Evolutionary conservation across 106 monocot genomes (phyloP).

Genomic region (Dendrobium catenatum): DNA sequence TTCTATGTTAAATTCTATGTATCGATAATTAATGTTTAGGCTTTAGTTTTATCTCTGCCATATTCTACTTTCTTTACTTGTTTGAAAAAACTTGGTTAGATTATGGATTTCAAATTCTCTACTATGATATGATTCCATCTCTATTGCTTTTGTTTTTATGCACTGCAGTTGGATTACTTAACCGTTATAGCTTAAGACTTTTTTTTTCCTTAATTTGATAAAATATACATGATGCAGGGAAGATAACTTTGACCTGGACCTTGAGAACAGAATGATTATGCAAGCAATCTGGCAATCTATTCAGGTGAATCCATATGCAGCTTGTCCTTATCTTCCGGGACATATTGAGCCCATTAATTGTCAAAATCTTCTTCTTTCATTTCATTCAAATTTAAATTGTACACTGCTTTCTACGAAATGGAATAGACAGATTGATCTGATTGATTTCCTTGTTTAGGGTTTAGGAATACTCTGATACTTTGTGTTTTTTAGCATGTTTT

Average conservation of each 20-base stretch:
- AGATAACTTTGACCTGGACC: conserved; percentile 31
- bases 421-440: neutral
- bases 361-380: neutral
- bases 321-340: neutral
- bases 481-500: neutral
- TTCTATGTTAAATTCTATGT: neutral
- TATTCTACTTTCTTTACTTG: neutral
- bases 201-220: neutral
- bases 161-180: neutral
- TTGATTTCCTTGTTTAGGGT: neutral
- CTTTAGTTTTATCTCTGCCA: neutral
- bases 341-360: neutral
- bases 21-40: neutral
- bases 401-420: neutral
- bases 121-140: neutral
- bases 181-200: neutral
- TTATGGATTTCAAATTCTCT: neutral
- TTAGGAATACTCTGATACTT: neutral
- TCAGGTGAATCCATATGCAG: conserved; percentile 23
- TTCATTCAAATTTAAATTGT: neutral
- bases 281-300: conserved; percentile 59
- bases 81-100: neutral
- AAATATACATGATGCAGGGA: conserved; percentile 24
- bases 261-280: conserved; percentile 54
- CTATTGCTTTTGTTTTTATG: neutral